A percentile compares a stretch with the other conserved stretches of the same genome.
Conservation (phyloP, 2,329 filamentous ascomycete genomes). For the Ascochyta pisi region DNA sequence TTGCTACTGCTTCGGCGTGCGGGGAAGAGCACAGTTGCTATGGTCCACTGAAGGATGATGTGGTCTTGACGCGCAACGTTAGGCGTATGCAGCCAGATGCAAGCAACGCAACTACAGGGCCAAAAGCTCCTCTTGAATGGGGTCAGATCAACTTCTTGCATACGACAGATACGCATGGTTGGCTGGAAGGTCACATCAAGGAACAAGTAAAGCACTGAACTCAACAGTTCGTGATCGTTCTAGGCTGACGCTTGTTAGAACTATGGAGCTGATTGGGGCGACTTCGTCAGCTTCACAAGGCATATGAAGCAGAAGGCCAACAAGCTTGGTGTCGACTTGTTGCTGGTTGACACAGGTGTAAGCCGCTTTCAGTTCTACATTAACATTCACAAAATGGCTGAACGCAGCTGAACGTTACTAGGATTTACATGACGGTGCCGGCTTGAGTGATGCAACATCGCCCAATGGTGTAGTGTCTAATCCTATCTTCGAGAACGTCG, state of each 20-base stretch:
- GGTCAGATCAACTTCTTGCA: slow-evolving; percentile 72
- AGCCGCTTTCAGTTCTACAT: slow-evolving; percentile 5
- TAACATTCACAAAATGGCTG: not conserved
- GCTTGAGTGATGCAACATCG: slow-evolving; percentile 66
- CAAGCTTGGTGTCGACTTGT: slow-evolving; percentile 64
- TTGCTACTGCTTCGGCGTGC: slow-evolving; percentile 30
- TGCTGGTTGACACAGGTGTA: slow-evolving; percentile 66
- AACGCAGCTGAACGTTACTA: slow-evolving; percentile 21
- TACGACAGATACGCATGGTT: slow-evolving; percentile 68
- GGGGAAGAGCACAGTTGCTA: slow-evolving; percentile 48
- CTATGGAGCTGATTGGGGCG: slow-evolving; percentile 71
- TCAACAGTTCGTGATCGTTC: not conserved
- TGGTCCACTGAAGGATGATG: slow-evolving; percentile 48
- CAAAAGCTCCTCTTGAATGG: slow-evolving; percentile 61
- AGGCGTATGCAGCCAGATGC: slow-evolving; percentile 56
- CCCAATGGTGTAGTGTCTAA: slow-evolving; percentile 64
- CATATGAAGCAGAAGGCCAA: slow-evolving; percentile 66
- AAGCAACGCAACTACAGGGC: slow-evolving; percentile 47
- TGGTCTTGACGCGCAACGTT: slow-evolving; percentile 51
- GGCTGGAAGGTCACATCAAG: slow-evolving; percentile 67
- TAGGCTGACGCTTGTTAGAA: slow-evolving; percentile 46
- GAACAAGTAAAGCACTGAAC: slow-evolving; percentile 49
- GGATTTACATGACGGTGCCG: slow-evolving; percentile 72
- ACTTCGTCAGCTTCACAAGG: slow-evolving; percentile 66
- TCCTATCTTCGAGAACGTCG: slow-evolving; percentile 59